phyloP scores from a whole-genome alignment of 2,329 filamentous ascomycete genomes.

The Calcarisporium arbuscula region DNA sequence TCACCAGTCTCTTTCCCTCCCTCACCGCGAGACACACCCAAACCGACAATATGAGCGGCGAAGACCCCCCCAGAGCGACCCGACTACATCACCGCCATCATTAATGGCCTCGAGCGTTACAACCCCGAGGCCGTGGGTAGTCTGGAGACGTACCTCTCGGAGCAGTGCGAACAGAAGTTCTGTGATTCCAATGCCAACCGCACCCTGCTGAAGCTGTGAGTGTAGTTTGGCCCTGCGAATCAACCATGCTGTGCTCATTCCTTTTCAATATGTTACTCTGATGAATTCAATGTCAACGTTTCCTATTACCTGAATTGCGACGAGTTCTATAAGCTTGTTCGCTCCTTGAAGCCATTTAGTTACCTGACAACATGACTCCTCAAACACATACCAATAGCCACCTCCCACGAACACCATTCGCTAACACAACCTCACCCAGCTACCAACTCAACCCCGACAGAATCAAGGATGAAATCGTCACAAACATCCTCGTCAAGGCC shows the following conservation, averaged over 20 bases:
- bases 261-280: conserved; percentile 35
- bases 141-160: conserved; percentile 89
- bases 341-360: conserved; percentile 42
- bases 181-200: conserved; percentile 97
- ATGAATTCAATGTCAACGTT: conserved; percentile 83
- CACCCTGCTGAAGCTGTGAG: conserved; percentile 94
- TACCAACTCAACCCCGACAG: conserved; percentile 99
- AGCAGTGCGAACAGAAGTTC: conserved; percentile 92
- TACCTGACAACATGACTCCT: conserved; percentile 54
- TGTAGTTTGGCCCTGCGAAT: conserved; percentile 22
- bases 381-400: not conserved
- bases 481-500: conserved; percentile 97
- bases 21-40: conserved; percentile 10
- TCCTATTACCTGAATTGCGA: conserved; percentile 93
- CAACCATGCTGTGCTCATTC: conserved; percentile 5
- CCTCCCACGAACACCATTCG: conserved; percentile 1
- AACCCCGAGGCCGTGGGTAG: conserved; percentile 92
- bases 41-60: conserved; percentile 55
- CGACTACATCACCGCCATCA: conserved; percentile 84
- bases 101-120: conserved; percentile 96
- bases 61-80: conserved; percentile 89
- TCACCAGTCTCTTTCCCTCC: too few relatives aligned
- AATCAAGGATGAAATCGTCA: conserved; percentile 92
- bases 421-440: conserved; percentile 39
- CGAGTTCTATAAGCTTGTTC: conserved; percentile 31